Conservation (phyloP, 2,329 filamentous ascomycete genomes). For the Monilinia laxa region DNA sequence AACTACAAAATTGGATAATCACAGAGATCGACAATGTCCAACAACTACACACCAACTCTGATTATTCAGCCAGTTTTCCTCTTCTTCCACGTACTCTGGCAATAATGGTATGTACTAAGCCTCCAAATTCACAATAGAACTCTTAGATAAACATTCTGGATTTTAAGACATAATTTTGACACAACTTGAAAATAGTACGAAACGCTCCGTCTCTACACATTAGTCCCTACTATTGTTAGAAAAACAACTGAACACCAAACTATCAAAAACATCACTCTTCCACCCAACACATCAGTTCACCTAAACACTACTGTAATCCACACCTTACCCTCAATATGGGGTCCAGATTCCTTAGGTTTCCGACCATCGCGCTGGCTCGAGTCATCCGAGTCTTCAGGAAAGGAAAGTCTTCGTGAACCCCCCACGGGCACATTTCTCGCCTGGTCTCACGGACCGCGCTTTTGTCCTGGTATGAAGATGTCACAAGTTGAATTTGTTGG, state of each 20-base stretch:
- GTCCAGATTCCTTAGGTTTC: slow-evolving; percentile 50
- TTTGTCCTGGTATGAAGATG: slow-evolving; percentile 40
- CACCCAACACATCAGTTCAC: slow-evolving; percentile 44
- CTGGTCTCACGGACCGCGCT: slow-evolving; percentile 37
- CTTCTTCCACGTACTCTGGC: slow-evolving; percentile 25
- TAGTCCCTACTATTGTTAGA: slow-evolving; percentile 8
- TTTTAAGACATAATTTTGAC: background rate
- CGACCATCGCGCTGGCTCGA: slow-evolving; percentile 56
- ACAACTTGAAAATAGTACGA: background rate
- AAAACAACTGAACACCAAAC: slow-evolving; percentile 3
- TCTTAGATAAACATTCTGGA: background rate
- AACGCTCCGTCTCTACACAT: slow-evolving; percentile 11
- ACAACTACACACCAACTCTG: background rate
- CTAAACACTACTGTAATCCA: slow-evolving; percentile 48
- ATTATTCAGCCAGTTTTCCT: slow-evolving; percentile 25
- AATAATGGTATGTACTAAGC: slow-evolving; percentile 40
- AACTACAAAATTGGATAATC: slow-evolving; percentile 53
- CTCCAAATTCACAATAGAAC: background rate
- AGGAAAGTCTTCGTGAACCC: slow-evolving; percentile 19
- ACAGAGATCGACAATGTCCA: slow-evolving; percentile 45
- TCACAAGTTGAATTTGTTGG: slow-evolving; percentile 41
- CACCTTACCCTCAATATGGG: slow-evolving; percentile 56
- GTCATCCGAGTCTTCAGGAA: slow-evolving; percentile 1
- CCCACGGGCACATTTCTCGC: slow-evolving; percentile 33
- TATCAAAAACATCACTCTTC: slow-evolving; percentile 19